phyloP scores from a whole-genome alignment of 2,329 filamentous ascomycete genomes.

The Colletotrichum cereale region DNA sequence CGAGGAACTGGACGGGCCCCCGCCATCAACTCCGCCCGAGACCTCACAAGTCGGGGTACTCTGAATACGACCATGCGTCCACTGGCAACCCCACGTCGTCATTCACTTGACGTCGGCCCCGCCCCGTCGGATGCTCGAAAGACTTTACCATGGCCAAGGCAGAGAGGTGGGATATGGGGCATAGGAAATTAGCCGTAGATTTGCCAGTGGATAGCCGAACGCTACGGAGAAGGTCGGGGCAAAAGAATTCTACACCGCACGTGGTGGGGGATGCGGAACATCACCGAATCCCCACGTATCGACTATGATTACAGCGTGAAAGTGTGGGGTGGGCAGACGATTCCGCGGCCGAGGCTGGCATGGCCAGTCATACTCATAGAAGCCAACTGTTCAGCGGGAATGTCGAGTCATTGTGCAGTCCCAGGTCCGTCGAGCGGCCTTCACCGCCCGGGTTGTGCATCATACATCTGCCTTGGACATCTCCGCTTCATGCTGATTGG shows the following conservation, averaged over 20 bases:
- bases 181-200: slow-evolving; percentile 13
- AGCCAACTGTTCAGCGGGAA: not conserved
- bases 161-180: slow-evolving; percentile 10
- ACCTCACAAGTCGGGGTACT: slow-evolving; percentile 20
- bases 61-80: not conserved
- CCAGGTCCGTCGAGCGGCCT: not conserved
- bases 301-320: slow-evolving; percentile 5
- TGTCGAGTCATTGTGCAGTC: slow-evolving; percentile 26
- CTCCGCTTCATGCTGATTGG: not conserved
- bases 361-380: slow-evolving; percentile 23
- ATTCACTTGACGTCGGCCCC: slow-evolving; percentile 30
- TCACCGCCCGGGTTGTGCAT: not conserved
- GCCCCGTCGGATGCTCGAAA: slow-evolving; percentile 10
- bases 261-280: slow-evolving; percentile 25
- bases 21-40: slow-evolving; percentile 13
- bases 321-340: slow-evolving; percentile 17
- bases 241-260: not conserved
- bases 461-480: not conserved
- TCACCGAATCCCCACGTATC: slow-evolving; percentile 17
- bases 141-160: not conserved
- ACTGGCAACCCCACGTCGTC: slow-evolving; percentile 27
- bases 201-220: slow-evolving; percentile 9
- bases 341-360: not conserved
- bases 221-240: slow-evolving; percentile 12
- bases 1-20: not conserved